Conservation (phyloP, 768 basidiomycete genomes). For the Trametes maxima region DNA sequence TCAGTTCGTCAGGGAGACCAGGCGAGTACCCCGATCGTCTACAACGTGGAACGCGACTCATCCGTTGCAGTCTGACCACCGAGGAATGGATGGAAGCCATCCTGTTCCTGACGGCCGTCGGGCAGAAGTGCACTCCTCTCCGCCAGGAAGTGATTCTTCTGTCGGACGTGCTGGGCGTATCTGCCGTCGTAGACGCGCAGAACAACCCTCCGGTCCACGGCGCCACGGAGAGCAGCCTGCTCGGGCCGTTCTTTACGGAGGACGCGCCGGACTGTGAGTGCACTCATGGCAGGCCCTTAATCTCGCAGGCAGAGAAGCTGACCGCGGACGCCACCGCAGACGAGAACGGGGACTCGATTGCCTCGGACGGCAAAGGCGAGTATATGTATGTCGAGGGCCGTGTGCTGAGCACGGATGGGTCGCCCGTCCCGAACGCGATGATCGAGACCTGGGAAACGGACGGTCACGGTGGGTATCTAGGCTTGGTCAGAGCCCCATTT, state of each 20-base stretch:
- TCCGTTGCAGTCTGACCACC: conserved; percentile 55
- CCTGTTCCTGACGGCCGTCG: conserved; percentile 73
- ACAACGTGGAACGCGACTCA: not conserved
- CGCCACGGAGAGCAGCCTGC: conserved; percentile 74
- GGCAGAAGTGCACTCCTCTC: conserved; percentile 71
- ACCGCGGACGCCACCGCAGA: conserved; percentile 43
- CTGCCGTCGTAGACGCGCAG: conserved; percentile 71
- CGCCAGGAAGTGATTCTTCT: conserved; percentile 78
- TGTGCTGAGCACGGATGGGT: conserved; percentile 58
- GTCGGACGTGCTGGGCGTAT: conserved; percentile 81
- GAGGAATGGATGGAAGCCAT: conserved; percentile 87
- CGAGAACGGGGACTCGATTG: conserved; percentile 70
- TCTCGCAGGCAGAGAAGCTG: conserved; percentile 9
- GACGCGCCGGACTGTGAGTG: conserved; percentile 70
- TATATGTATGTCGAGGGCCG: conserved; percentile 82
- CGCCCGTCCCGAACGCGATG: conserved; percentile 62
- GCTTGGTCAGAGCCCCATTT: not conserved
- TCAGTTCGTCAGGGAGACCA: conserved; percentile 71
- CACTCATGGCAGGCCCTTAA: not conserved
- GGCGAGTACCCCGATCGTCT: conserved; percentile 35
- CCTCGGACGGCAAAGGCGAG: conserved; percentile 85
- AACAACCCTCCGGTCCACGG: conserved; percentile 66
- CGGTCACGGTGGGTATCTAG: conserved; percentile 46
- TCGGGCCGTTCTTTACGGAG: conserved; percentile 83
- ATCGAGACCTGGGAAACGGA: conserved; percentile 91